Conservation (phyloP, 106 monocot genomes). For the Dendrobium catenatum region DNA sequence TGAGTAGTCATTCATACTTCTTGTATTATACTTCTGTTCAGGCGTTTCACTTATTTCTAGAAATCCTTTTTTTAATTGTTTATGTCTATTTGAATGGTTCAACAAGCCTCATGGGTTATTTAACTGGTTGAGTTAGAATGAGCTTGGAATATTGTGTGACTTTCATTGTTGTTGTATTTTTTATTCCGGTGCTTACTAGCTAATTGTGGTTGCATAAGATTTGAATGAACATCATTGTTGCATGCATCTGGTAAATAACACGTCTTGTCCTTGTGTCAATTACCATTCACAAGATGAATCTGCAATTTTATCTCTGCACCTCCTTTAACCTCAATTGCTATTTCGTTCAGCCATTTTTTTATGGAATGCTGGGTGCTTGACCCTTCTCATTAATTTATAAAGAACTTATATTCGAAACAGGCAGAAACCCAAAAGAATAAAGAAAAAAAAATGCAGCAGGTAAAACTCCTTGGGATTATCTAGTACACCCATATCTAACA, state of each 20-base stretch:
- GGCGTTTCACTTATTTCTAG: not conserved
- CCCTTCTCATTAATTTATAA: not conserved
- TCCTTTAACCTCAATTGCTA: not conserved
- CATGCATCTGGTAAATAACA: not conserved
- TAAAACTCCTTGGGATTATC: not conserved
- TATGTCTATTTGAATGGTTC: not conserved
- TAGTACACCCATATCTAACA: no score
- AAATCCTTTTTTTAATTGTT: not conserved
- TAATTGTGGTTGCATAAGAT: not conserved
- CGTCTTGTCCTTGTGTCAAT: not conserved
- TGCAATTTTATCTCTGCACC: not conserved
- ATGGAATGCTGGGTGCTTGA: not conserved
- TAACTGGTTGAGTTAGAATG: not conserved
- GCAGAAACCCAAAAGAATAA: not conserved
- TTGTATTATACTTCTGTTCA: not conserved
- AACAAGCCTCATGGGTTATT: not conserved
- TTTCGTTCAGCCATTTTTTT: not conserved
- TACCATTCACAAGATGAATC: not conserved
- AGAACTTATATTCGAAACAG: not conserved
- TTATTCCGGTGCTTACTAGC: not conserved
- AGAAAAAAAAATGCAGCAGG: not conserved
- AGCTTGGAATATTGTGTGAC: not conserved
- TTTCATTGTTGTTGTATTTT: not conserved
- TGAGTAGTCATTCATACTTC: slow-evolving; percentile 29
- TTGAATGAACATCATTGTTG: not conserved